These are phyloP conservation scores for Gelatoporia subvermispora DNA, from an alignment of 768 basidiomycete genomes.

Conservation along the genomic window DNA sequence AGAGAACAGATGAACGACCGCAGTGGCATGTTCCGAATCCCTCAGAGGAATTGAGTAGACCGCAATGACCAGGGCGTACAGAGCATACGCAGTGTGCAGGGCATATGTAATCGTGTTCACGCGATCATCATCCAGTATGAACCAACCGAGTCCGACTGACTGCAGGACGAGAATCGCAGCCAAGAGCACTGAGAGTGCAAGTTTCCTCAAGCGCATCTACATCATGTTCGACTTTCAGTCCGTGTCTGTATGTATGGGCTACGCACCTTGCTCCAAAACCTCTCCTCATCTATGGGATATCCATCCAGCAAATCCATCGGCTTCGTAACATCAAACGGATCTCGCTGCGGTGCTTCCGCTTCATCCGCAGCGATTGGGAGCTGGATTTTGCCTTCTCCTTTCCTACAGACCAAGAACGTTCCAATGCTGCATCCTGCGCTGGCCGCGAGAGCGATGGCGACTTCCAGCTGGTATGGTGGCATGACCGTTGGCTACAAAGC, in stretches of 20 bases:
- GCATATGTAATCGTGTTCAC: constrained; percentile 32
- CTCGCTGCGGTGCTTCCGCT: constrained; percentile 26
- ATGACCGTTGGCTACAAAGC: constrained; percentile 28
- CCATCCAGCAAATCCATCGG: constrained; percentile 68
- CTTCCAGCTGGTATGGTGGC: constrained; percentile 55
- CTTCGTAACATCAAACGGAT: constrained; percentile 70
- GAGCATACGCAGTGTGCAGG: constrained; percentile 48
- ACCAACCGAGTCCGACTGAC: constrained; percentile 52
- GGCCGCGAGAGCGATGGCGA: constrained; percentile 43
- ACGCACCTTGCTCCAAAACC: constrained; percentile 56
- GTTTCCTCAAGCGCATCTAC: constrained; percentile 59
- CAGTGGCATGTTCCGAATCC: constrained; percentile 31
- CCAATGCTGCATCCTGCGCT: constrained; percentile 41
- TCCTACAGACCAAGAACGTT: constrained; percentile 35
- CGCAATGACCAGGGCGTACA: constrained; percentile 55
- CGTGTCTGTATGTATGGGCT: background rate
- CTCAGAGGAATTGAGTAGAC: constrained; percentile 46
- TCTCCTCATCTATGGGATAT: constrained; percentile 53
- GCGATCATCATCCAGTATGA: constrained; percentile 26
- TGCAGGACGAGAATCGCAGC: constrained; percentile 45
- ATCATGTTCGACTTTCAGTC: background rate
- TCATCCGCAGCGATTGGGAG: constrained; percentile 30
- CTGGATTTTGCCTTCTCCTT: constrained; percentile 46
- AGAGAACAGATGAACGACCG: constrained; percentile 53
- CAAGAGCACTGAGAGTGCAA: constrained; percentile 43